Conservation (phyloP, 331 rosid genomes). For the Acacia pycnantha region DNA sequence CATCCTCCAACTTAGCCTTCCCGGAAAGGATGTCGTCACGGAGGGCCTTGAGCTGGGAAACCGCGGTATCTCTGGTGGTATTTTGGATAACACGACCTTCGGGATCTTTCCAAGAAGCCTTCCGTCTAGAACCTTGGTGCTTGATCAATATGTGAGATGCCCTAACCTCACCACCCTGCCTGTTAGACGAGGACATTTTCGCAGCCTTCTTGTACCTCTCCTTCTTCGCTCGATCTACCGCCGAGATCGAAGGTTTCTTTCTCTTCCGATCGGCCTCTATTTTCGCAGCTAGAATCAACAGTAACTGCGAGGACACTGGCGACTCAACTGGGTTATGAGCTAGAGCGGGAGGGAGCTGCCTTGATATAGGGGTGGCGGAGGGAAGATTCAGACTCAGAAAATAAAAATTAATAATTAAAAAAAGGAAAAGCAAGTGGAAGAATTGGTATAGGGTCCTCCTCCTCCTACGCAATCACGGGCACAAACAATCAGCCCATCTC, state of each 20-base stretch:
- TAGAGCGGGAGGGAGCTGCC: not conserved
- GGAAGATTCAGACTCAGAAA: not conserved
- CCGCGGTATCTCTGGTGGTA: slow-evolving; percentile 1
- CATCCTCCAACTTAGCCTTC: slow-evolving; percentile 4
- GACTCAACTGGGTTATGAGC: not conserved
- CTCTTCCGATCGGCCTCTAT: slow-evolving; percentile 22
- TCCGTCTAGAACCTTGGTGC: slow-evolving; percentile 68
- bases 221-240: slow-evolving; percentile 13
- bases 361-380: not conserved
- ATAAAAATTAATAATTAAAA: not conserved
- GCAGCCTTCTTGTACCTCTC: slow-evolving; percentile 6
- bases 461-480: no score
- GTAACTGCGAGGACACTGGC: not conserved
- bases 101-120: slow-evolving; percentile 82
- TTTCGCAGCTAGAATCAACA: not conserved
- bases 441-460: no score
- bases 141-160: slow-evolving; percentile 75
- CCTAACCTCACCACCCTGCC: slow-evolving; percentile 43
- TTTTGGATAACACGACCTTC: slow-evolving; percentile 40
- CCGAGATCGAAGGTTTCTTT: slow-evolving; percentile 17
- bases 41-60: slow-evolving; percentile 4
- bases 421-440: no score
- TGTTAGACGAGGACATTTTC: slow-evolving; percentile 9
- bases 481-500: no score
- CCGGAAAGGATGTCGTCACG: slow-evolving; percentile 16